Base-by-base conservation (phyloP, 2,329 filamentous ascomycete genomes). In the Neonectria ditissima region DNA sequence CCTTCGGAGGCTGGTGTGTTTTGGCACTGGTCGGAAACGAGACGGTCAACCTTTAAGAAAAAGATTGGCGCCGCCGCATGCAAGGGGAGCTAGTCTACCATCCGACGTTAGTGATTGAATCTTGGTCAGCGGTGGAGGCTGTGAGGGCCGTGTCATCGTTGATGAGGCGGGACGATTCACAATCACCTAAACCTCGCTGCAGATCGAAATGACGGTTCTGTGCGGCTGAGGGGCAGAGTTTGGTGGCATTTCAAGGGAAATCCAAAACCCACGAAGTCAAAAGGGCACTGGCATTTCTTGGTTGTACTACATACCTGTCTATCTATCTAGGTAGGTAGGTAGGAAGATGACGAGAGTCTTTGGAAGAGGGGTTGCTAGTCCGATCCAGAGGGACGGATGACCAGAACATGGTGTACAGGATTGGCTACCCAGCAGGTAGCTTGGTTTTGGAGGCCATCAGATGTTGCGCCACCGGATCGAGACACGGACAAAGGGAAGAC, bases 391-490 rank as follows among this genome's bases (percentile, higher is more conserved):
- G 34, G 37, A 54, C 60, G 55, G 51, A 50, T 63, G 60, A 63
- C 60, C 60, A 58, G 14, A 43, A n/a, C 20, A 59, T 58, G 39
- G 20, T 47, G 59, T 26, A 30, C 30, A 28, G 59, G 52, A 58
- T 59, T 55, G 50, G 55, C 43, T 43, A 54, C 50, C 20, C 24
- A 20, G 34, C 54, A 18, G 30, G 52, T 26, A 63, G 34, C 50
- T 51, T 63, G 41, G 43, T 22, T 43, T 54, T 18, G 16, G 43
- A 58, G 14, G 48, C 47, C 48, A 54, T 62, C 54, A 28, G 41
- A 58, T 62, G 48, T 61, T 61, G 55, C 60, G 60, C 60, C 60
- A 62, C 59, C 22, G 43, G 44, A 9, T 22, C 6, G 22, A 53
- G 43, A 37, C n/a, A 30, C 43, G 60, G 50, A 47, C 26, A 55